These are phyloP conservation scores for Arctium lappa DNA, from an alignment of 129 eudicot genomes.

Conservation along the genomic window DNA sequence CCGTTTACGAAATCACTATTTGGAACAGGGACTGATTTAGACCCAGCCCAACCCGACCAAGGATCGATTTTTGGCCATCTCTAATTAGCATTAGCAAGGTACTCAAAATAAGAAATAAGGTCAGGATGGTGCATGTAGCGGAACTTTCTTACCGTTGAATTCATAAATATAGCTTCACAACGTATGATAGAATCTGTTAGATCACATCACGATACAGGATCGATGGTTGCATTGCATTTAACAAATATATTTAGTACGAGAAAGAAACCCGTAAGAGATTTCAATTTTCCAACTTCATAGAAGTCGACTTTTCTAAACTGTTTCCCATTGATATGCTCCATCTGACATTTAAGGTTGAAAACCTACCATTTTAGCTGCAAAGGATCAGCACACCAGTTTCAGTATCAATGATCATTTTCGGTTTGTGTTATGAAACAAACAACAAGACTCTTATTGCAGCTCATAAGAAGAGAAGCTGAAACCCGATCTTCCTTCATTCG, in stretches of 20 bases:
- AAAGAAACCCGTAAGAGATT: neutral
- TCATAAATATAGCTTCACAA: neutral
- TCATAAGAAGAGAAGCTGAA: constrained; percentile 83
- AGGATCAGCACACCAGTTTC: constrained; percentile 3
- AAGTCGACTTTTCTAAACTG: neutral
- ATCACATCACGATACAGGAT: neutral
- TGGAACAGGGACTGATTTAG: too few species aligned
- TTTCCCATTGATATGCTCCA: constrained; percentile 1
- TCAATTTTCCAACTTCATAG: neutral
- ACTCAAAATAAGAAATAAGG: too few species aligned
- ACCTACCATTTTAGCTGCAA: neutral
- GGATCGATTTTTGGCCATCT: too few species aligned
- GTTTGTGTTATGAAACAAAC: constrained; percentile 1
- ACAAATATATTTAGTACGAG: neutral
- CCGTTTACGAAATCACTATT: too few species aligned
- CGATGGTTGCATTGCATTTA: neutral
- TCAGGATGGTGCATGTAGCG: neutral
- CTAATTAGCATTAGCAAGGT: too few species aligned
- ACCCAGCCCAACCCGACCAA: too few species aligned
- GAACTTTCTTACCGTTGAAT: neutral
- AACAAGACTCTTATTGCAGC: constrained; percentile 47
- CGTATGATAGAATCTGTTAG: neutral
- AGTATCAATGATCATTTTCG: neutral
- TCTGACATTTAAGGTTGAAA: neutral
- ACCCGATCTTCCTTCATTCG: constrained; percentile 69